Evolutionary conservation across 108 stramenopile genomes (phyloP).

Genomic region (Conticribra guillardii): DNA sequence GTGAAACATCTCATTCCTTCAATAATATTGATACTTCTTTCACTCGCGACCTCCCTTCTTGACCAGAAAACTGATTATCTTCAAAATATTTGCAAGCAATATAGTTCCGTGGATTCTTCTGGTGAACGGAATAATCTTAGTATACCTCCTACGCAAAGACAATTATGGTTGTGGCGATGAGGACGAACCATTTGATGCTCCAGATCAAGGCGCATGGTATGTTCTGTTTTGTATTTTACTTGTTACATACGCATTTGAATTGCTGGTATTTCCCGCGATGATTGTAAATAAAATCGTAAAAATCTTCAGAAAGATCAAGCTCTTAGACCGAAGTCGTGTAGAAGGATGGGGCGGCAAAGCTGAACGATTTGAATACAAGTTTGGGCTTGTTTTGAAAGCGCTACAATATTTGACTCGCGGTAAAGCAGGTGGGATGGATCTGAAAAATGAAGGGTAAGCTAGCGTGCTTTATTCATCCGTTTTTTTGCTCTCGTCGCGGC

Average conservation of each 20-base stretch:
- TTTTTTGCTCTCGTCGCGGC: not conserved
- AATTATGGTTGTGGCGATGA: conserved; percentile 20
- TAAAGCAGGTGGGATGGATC: conserved; percentile 19
- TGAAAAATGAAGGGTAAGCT: conserved; percentile 14
- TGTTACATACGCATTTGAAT: conserved; percentile 16
- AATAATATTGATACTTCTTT: no score
- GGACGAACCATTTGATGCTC: not conserved
- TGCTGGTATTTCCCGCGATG: conserved; percentile 12
- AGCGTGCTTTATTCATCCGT: not conserved
- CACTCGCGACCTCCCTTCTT: no score
- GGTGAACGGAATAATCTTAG: not conserved
- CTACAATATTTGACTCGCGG: conserved; percentile 6
- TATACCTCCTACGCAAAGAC: not conserved
- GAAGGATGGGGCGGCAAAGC: conserved; percentile 10
- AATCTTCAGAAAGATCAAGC: not conserved
- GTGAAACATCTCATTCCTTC: no score
- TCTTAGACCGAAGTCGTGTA: not conserved
- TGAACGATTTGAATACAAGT: conserved; percentile 1
- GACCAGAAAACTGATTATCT: conserved; percentile 6
- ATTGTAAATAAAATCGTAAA: conserved; percentile 1
- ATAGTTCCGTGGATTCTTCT: conserved; percentile 2
- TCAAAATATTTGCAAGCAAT: conserved; percentile 12
- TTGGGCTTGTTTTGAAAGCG: conserved; percentile 19
- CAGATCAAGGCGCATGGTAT: not conserved
- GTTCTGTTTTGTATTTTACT: conserved; percentile 1